Evolutionary conservation across 192 early-diverging fungal genomes (phyloP), one percentile per base, ranked within the genome.

Genomic region (Coemansia sp.): DNA sequence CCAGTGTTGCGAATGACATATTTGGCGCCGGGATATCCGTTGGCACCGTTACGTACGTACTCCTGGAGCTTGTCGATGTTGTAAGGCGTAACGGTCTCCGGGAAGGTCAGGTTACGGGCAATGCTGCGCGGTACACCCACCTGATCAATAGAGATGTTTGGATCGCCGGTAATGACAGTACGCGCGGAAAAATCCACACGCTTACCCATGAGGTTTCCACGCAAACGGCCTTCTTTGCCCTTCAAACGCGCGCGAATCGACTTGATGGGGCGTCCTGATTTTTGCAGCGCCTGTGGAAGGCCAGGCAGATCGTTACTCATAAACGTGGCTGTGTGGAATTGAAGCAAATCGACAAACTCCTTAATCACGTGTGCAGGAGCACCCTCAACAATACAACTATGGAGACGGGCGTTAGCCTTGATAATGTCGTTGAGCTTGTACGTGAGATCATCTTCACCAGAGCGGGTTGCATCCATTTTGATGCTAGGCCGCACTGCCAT

Each of bases 121-220:
- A 99, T 99, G 75, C 89, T 92, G 51, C 94, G 91, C 10, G 97
- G 97, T 1, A 99, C 97, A 42, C 97, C 97, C 46, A 99, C 97
- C 79, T 99, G 90, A 79, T 99, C 97, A 42, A 99, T 91, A n/a
- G 89, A 91, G 42, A 99, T 82, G 73, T 97, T 96, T 21, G 97
- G 95, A 71, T 99, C 97, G 62, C 97, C 97, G 7, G 97, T 99
- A 79, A 99, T 97, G 51, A 99, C 97, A 4, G 95, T 99, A 82
- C 97, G 93, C 0, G 97, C 96, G 29, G 95, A 97, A 79, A 98
- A 99, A 79, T 98, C 97, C 2, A 99, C 96, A 83, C 97, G 93
- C 78, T 99, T 99, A 58, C 97, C 97, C 97, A 99, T 99, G 81
- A 99, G 82, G 77, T 99, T 99, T 59, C 95, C 95, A 83, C 97